Evolutionary conservation across 306 rosid species (phyloP).

Genomic region (Ormosia emarginata): DNA sequence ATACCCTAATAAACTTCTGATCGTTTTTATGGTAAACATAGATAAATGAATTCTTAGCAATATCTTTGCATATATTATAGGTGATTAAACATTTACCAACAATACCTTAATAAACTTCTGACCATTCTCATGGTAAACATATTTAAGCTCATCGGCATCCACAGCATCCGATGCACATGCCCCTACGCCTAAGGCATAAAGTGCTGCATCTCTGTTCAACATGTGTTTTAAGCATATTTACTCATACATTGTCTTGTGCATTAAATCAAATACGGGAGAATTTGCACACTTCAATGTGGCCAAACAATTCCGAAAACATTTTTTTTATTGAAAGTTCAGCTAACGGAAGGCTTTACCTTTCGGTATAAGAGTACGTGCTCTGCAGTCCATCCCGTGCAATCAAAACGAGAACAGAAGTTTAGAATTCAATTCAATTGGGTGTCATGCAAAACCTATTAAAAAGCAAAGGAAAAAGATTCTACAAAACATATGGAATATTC

Average conservation of each 20-base stretch:
- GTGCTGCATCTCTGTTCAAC: constrained; percentile 69
- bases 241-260: not conserved
- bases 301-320: not conserved
- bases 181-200: constrained; percentile 88
- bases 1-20: not conserved
- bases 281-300: not conserved
- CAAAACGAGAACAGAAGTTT: constrained; percentile 6
- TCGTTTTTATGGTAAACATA: not conserved
- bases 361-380: constrained; percentile 57
- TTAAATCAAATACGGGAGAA: not conserved
- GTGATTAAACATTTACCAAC: not conserved
- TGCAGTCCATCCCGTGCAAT: constrained; percentile 32
- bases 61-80: not conserved
- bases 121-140: constrained; percentile 75
- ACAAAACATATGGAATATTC: not conserved
- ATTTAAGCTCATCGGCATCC: constrained; percentile 79
- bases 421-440: not conserved
- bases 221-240: not conserved
- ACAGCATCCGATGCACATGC: constrained; percentile 73
- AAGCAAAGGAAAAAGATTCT: not conserved
- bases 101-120: constrained; percentile 68
- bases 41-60: not conserved
- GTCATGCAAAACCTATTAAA: not conserved
- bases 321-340: not conserved
- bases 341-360: constrained; percentile 46